Evolutionary conservation across 495 filamentous ascomycete species (phyloP).

Genomic region (Penicillium herquei): DNA sequence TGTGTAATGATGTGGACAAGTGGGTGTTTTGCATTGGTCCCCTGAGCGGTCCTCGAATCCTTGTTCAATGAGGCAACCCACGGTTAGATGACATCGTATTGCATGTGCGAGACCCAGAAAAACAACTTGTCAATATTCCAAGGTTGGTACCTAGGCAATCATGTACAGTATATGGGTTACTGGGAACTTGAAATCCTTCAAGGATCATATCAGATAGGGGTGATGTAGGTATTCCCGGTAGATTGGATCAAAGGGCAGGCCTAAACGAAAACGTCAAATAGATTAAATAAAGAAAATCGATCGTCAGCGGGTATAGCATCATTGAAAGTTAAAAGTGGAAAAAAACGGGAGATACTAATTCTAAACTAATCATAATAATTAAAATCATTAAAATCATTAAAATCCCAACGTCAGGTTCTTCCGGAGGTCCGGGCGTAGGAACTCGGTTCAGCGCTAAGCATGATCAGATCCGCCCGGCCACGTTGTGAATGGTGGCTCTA

Average conservation of each 20-base stretch:
- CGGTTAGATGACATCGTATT: conserved; percentile 9
- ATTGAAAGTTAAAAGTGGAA: neutral
- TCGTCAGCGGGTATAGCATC: neutral
- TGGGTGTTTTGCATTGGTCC: conserved; percentile 18
- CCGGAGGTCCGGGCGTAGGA: conserved; percentile 13
- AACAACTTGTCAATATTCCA: too few species aligned
- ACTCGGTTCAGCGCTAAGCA: conserved; percentile 24
- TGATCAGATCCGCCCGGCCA: conserved; percentile 34
- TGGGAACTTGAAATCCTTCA: neutral
- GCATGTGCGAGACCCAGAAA: neutral
- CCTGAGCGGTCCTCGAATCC: conserved; percentile 9
- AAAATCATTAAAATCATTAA: neutral
- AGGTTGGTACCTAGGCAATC: too few species aligned
- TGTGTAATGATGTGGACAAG: conserved; percentile 9
- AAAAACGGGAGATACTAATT: neutral
- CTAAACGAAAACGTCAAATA: neutral
- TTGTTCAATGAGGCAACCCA: neutral
- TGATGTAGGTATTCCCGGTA: neutral
- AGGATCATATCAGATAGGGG: conserved; percentile 1
- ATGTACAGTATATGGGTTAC: conserved; percentile 5
- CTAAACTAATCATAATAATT: conserved; percentile 1
- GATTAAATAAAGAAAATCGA: neutral
- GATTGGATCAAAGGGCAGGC: conserved; percentile 2
- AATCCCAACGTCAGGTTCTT: conserved; percentile 10
- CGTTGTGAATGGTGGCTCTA: conserved; percentile 35